Percentiles rank a stretch among this genome's conserved stretches.
Conservation (phyloP, 371 early-diverging fungal genomes). For the Mitosporidium daphniae region DNA sequence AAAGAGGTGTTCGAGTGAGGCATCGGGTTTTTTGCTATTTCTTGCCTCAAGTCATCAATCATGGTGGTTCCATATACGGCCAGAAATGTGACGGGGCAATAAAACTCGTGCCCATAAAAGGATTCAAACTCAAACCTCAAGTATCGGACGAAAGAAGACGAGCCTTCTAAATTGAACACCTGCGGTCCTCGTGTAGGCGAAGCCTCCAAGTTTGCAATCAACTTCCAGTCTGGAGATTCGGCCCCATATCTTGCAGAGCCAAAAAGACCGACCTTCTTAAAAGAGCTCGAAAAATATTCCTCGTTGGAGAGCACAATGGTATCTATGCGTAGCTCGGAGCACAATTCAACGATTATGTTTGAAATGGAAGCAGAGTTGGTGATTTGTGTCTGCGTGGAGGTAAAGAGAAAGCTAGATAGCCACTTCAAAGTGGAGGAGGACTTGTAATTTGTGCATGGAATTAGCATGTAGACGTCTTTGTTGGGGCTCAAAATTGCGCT, state of each 20-base stretch:
- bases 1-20: no score
- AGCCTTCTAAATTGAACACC: constrained; percentile 30
- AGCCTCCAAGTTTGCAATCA: no score
- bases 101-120: constrained; percentile 56
- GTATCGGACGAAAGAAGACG: constrained; percentile 35
- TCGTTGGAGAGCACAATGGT: constrained; percentile 53
- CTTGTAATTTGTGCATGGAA: constrained; percentile 25
- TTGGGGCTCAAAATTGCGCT: constrained; percentile 38
- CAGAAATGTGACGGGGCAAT: constrained; percentile 54
- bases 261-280: constrained; percentile 37
- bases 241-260: constrained; percentile 23
- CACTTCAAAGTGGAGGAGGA: no score
- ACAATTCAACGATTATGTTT: constrained; percentile 60
- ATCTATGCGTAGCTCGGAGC: constrained; percentile 58
- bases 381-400: no score
- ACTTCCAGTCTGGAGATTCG: not conserved
- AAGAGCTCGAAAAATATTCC: constrained; percentile 72
- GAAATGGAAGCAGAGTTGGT: no score
- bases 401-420: no score
- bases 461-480: constrained; percentile 69
- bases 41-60: constrained; percentile 56
- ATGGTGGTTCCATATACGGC: constrained; percentile 55
- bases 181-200: no score
- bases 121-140: constrained; percentile 42
- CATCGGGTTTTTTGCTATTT: no score